phyloP scores from a whole-genome alignment of 1,139 yeast genomes.

The Geotrichum cucujoidarum region DNA sequence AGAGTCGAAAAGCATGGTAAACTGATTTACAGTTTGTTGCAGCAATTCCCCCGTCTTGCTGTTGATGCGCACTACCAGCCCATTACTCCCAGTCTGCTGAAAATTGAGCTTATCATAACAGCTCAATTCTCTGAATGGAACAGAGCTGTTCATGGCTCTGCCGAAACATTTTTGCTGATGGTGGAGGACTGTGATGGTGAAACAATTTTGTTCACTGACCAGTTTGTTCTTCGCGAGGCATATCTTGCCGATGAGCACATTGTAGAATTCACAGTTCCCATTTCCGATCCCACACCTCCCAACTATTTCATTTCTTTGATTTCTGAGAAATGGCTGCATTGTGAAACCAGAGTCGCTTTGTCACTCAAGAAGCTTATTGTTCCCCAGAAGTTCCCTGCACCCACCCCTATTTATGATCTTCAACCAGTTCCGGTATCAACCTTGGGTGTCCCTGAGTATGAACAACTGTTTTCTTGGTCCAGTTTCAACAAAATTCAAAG shows the following conservation, averaged over 20 bases:
- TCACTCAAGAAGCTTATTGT: conserved; percentile 50
- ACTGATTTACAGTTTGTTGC: conserved; percentile 54
- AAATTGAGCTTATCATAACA: conserved; percentile 58
- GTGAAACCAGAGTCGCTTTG: conserved; percentile 61
- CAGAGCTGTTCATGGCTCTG: conserved; percentile 51
- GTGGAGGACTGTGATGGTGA: conserved; percentile 88
- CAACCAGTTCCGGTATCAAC: conserved; percentile 48
- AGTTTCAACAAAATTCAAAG: conserved; percentile 69
- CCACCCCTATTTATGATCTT: conserved; percentile 50
- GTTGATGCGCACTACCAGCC: conserved; percentile 67
- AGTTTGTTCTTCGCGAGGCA: conserved; percentile 48
- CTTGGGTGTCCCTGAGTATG: conserved; percentile 47
- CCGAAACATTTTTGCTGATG: conserved; percentile 61
- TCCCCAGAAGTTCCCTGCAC: conserved; percentile 68
- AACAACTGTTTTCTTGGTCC: conserved; percentile 39
- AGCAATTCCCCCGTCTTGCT: conserved; percentile 65
- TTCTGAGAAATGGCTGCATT: conserved; percentile 83
- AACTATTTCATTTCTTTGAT: conserved; percentile 65
- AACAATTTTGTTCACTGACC: conserved; percentile 55
- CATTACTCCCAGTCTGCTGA: conserved; percentile 59
- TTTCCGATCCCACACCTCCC: conserved; percentile 63
- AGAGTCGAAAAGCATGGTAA: conserved; percentile 66
- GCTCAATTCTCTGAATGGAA: conserved; percentile 79
- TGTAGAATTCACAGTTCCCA: conserved; percentile 61
- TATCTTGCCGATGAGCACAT: conserved; percentile 51